A percentile compares a stretch with the other conserved stretches of the same genome.
Evolutionary conservation across 208 protist genomes (phyloP).

Genomic region (Crithidia bombi): DNA sequence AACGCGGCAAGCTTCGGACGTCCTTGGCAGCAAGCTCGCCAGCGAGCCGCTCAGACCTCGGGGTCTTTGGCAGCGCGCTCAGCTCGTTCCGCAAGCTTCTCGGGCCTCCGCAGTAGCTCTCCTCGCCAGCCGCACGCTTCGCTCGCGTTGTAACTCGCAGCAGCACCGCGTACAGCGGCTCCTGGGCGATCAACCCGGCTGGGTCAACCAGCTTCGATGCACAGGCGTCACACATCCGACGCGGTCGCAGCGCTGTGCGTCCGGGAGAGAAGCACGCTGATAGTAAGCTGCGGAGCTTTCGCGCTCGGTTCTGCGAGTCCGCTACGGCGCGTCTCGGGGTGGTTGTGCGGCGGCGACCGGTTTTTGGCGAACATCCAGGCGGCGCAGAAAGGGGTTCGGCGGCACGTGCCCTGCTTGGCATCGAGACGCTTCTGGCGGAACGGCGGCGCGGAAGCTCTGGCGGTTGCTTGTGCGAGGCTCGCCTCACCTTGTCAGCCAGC

Average conservation of each 20-base stretch:
- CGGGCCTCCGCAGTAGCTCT: not conserved
- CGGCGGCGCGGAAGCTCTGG: no score
- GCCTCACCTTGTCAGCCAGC: no score
- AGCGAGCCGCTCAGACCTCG: not conserved
- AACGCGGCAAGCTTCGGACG: constrained; percentile 15
- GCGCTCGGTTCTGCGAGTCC: no score
- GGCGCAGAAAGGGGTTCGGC: no score
- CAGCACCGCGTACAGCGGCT: constrained; percentile 5
- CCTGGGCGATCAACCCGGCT: not conserved
- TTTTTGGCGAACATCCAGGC: no score
- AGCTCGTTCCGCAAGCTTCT: not conserved
- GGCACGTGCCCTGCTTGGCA: no score
- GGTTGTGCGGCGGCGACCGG: no score
- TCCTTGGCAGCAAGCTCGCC: constrained; percentile 24
- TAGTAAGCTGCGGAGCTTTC: no score
- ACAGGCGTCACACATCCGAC: not conserved
- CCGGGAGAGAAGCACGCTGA: no score
- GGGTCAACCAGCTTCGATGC: constrained; percentile 2
- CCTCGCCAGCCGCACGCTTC: constrained; percentile 3
- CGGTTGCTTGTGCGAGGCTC: no score
- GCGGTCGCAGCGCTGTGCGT: not conserved
- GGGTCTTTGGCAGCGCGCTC: not conserved
- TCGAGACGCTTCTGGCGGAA: no score
- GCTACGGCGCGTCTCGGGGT: no score
- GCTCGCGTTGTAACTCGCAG: constrained; percentile 14